phyloP scores from a whole-genome alignment of 1,139 yeast genomes.

The Yamadazyma membranifaciens region DNA sequence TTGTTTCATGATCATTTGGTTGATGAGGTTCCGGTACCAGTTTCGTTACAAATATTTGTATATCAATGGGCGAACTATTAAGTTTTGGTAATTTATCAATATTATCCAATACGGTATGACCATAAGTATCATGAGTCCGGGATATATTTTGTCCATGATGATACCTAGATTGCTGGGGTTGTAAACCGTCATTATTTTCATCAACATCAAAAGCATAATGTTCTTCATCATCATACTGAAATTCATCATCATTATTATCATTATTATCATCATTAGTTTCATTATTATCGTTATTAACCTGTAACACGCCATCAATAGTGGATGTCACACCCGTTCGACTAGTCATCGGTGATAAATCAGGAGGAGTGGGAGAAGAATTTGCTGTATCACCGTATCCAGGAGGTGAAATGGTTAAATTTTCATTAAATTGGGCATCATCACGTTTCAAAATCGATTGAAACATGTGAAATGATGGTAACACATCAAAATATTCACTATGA shows the following conservation, averaged over 20 bases:
- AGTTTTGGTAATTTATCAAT: slow-evolving; percentile 40
- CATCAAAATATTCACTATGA: slow-evolving; percentile 50
- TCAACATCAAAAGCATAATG: slow-evolving; percentile 24
- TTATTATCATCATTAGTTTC: slow-evolving; percentile 2
- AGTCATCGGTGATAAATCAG: slow-evolving; percentile 17
- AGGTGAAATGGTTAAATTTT: slow-evolving; percentile 35
- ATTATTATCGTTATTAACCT: slow-evolving; percentile 1
- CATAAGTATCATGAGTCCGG: slow-evolving; percentile 25
- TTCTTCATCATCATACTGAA: slow-evolving; percentile 19
- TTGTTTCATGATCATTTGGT: slow-evolving; percentile 37
- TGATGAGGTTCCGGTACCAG: slow-evolving; percentile 36
- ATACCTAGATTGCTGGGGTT: slow-evolving; percentile 2
- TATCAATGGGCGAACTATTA: slow-evolving; percentile 38
- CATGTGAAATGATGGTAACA: slow-evolving; percentile 65
- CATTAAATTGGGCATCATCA: slow-evolving; percentile 43
- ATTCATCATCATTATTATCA: slow-evolving; percentile 4
- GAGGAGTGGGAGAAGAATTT: slow-evolving; percentile 29
- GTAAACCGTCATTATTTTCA: slow-evolving; percentile 16
- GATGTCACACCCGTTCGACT: slow-evolving; percentile 7
- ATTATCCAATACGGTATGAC: slow-evolving; percentile 45
- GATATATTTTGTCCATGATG: slow-evolving; percentile 4
- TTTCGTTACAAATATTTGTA: slow-evolving; percentile 45
- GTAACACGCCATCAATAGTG: slow-evolving; percentile 17
- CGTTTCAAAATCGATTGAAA: slow-evolving; percentile 54
- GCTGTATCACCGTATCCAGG: slow-evolving; percentile 40